Conservation (phyloP, 345 rosid species). For the Brassica nigra region DNA sequence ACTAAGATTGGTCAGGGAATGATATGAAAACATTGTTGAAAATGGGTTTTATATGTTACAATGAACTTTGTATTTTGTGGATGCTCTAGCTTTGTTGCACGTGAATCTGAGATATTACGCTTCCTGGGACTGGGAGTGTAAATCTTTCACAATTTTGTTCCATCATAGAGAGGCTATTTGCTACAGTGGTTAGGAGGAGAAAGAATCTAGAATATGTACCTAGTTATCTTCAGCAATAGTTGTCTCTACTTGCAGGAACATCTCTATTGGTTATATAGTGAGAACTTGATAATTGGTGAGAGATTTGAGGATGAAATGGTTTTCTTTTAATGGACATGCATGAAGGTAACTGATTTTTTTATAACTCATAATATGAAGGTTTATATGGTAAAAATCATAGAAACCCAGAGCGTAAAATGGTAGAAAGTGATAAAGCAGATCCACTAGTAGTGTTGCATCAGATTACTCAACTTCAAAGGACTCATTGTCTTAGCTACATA, state of each 20-base stretch:
- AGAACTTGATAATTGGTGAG: background rate
- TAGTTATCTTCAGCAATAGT: background rate
- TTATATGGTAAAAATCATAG: background rate
- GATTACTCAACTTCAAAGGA: background rate
- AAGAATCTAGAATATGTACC: background rate
- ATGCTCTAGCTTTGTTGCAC: constrained; percentile 42
- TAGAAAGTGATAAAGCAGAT: background rate
- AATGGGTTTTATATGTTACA: background rate
- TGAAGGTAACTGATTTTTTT: constrained; percentile 66
- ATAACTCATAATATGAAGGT: background rate
- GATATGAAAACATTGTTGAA: background rate
- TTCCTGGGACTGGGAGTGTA: constrained; percentile 67
- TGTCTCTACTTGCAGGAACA: background rate
- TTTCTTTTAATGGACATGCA: constrained; percentile 31
- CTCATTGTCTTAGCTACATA: background rate
- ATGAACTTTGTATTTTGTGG: constrained; percentile 20
- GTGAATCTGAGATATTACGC: constrained; percentile 28
- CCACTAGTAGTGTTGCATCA: background rate
- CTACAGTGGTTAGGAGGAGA: constrained; percentile 13
- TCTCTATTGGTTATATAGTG: constrained; percentile 15
- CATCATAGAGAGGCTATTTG: background rate
- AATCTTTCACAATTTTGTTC: constrained; percentile 40
- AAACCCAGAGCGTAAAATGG: background rate
- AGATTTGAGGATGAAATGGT: background rate
- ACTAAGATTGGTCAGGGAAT: background rate